These are phyloP conservation scores for Aspergillus sp. DNA, from an alignment of 2,329 filamentous ascomycete genomes.

Conservation along the genomic window DNA sequence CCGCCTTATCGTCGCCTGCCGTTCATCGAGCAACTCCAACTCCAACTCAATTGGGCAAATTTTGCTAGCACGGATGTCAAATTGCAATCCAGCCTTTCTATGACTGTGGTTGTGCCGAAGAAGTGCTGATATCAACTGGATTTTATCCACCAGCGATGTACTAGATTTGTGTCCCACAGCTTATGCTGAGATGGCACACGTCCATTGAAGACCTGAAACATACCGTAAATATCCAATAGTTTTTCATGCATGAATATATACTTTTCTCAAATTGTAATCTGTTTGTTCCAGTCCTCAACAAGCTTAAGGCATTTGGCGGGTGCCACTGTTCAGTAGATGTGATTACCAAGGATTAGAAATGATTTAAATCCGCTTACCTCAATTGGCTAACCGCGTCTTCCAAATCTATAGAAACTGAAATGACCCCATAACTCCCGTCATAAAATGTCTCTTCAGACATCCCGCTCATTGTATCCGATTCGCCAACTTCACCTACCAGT, in stretches of 20 bases:
- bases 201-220: slow-evolving; percentile 49
- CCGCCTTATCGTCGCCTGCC: background rate
- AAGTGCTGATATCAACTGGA: slow-evolving; percentile 80
- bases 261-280: no score
- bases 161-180: slow-evolving; percentile 42
- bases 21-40: background rate
- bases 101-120: slow-evolving; percentile 98
- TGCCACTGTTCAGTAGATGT: background rate
- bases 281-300: no score
- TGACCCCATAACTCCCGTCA: no score
- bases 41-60: background rate
- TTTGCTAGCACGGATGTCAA: slow-evolving; percentile 93
- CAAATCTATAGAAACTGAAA: no score
- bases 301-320: background rate
- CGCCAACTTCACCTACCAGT: no score
- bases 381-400: no score
- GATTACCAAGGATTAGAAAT: background rate
- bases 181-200: slow-evolving; percentile 37
- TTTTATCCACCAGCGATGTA: slow-evolving; percentile 38
- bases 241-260: background rate
- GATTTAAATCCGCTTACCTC: background rate
- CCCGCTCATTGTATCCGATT: no score
- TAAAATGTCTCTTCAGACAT: no score
- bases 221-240: slow-evolving; percentile 4
- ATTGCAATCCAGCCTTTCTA: slow-evolving; percentile 82